Evolutionary conservation across 129 eudicot genomes (phyloP).

Genomic region (Arctium lappa): DNA sequence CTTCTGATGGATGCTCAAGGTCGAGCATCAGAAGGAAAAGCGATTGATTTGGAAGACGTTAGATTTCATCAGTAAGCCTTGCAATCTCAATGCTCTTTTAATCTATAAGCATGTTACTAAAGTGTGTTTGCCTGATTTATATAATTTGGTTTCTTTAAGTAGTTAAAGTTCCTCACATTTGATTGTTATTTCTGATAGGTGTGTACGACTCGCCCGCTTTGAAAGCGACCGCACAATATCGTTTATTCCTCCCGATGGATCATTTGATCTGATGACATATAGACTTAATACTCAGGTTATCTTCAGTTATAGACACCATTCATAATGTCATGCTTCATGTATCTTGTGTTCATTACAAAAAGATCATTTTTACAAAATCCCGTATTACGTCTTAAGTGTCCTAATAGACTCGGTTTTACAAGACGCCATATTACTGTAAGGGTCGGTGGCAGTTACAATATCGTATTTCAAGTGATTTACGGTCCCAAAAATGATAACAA

Average conservation of each 20-base stretch:
- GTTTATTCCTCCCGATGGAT: constrained; percentile 89
- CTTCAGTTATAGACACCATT: constrained; percentile 4
- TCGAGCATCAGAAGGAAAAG: constrained; percentile 66
- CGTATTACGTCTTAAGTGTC: too few relatives aligned
- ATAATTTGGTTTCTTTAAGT: not conserved
- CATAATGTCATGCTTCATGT: not conserved
- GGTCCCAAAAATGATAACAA: too few relatives aligned
- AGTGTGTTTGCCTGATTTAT: not conserved
- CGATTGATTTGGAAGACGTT: constrained; percentile 85
- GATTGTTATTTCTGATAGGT: constrained; percentile 40
- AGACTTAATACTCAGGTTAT: constrained; percentile 79
- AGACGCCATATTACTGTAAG: not conserved
- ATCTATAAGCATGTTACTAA: not conserved
- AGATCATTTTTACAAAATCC: not conserved
- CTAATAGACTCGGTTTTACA: not conserved
- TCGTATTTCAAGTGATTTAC: too few relatives aligned
- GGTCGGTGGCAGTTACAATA: too few relatives aligned
- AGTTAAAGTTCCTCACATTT: not conserved
- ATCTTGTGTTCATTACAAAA: not conserved
- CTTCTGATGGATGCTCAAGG: constrained; percentile 86
- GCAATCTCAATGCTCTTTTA: not conserved
- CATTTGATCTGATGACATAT: constrained; percentile 95
- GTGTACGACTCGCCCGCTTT: constrained; percentile 86
- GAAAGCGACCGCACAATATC: constrained; percentile 92
- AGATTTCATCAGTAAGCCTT: constrained; percentile 85